Percentiles rank a stretch among this genome's conserved stretches.
Conservation (phyloP, 306 rosid species). For the Sesbania bispinosa region DNA sequence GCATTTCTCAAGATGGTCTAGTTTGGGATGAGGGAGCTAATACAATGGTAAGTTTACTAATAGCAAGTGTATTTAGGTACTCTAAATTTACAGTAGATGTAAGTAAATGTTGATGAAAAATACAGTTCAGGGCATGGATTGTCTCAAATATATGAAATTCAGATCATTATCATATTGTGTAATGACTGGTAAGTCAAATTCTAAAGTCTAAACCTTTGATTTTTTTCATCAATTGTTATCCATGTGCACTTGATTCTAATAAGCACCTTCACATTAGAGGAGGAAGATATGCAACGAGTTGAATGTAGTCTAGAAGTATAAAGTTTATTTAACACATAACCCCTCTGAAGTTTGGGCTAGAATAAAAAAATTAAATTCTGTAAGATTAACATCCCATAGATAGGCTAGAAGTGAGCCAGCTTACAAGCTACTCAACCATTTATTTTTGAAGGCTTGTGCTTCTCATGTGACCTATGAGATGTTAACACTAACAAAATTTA, state of each 20-base stretch:
- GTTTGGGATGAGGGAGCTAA: slow-evolving; percentile 97
- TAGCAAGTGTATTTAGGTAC: neutral
- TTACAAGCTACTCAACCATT: neutral
- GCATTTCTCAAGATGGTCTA: slow-evolving; percentile 64
- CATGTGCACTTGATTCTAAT: neutral
- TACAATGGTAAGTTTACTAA: slow-evolving; percentile 66
- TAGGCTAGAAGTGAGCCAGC: neutral
- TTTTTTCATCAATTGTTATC: neutral
- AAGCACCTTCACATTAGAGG: neutral
- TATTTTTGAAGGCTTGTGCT: neutral
- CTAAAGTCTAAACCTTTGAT: neutral
- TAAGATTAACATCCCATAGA: neutral
- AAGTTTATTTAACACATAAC: too few relatives aligned
- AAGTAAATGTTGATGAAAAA: neutral
- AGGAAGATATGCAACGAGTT: neutral
- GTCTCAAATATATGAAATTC: neutral
- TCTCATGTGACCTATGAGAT: neutral
- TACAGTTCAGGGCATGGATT: neutral
- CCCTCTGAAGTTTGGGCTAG: neutral
- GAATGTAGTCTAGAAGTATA: slow-evolving; percentile 21
- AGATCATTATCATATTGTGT: neutral
- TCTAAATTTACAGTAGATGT: neutral
- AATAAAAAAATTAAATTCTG: neutral
- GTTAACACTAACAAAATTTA: neutral
- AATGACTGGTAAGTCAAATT: neutral